Base-by-base conservation (phyloP, 768 basidiomycete species). In the Podaxis pistillaris region DNA sequence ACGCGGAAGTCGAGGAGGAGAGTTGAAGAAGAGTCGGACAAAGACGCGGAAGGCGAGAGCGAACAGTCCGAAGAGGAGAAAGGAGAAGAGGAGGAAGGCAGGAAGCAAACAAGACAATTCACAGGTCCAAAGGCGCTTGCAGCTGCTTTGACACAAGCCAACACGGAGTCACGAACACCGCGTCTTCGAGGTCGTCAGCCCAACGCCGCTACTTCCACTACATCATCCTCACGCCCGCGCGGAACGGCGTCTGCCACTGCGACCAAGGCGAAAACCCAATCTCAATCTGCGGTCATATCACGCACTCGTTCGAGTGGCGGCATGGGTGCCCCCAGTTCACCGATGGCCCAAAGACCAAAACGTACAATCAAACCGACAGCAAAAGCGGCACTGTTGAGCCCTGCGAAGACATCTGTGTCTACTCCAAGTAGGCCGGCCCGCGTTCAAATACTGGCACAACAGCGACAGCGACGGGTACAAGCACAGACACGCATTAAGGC, bases 301-400 rank as follows among this genome's bases (percentile, higher is more conserved):
- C 46, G 46, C 4, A 15, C 54, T n/a, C 54, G 33, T 12, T 19
- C 54, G 2, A 38, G 30, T 24, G 2, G 5, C 13, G 30, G 58
- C 22, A 8, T 22, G 11, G 17, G 26, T 19, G 24, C 13, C 22
- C 3, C n/a, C 15, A 11, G 28, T 41, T 36, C 22, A 36, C 8
- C 15, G 28, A 40, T 33, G 13, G 28, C 13, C 12, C 30, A 24
- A n/a, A 26, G 37, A n/a, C 36, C 61, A 9, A 56, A 49, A 30
- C 54, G 61, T 17, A 62, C 44, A 4, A 56, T 56, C 17, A 62
- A 56, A 17, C 61, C 61, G 5, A 62, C 61, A n/a, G 24, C 6
- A 2, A 62, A 56, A 19, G 54, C 22, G 3, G 44, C 61, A 11
- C 26, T 56, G 15, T 38, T 56, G 53, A 38, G 28, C 11, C 26